A percentile compares a stretch with the other conserved stretches of the same genome.
Evolutionary conservation across 2,329 filamentous ascomycete species (phyloP).

Genomic region (Onygenales sp.): DNA sequence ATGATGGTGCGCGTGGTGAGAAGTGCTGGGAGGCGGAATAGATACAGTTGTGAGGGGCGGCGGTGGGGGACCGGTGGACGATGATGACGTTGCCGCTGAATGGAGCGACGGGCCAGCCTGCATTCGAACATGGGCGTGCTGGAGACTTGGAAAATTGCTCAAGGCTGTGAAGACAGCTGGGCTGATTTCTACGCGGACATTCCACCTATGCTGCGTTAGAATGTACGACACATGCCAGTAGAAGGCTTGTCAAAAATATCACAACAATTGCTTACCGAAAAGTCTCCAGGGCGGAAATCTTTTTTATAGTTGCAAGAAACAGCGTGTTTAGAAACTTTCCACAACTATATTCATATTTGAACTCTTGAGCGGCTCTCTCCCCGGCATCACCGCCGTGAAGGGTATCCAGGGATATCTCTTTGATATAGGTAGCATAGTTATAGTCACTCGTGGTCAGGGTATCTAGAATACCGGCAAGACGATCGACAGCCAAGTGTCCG

Average conservation of each 20-base stretch:
- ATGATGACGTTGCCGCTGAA: conserved; percentile 30
- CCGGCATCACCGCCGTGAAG: conserved; percentile 42
- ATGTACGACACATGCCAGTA: background rate
- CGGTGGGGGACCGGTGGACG: conserved; percentile 5
- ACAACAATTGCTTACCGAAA: conserved; percentile 36
- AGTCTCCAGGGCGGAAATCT: conserved; percentile 45
- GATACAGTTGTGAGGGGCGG: conserved; percentile 12
- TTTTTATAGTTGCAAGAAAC: conserved; percentile 47
- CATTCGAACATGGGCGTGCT: conserved; percentile 49
- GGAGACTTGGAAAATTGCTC: conserved; percentile 44
- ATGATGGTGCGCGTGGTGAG: conserved; percentile 13
- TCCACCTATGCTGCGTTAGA: conserved; percentile 42
- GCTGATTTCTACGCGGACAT: conserved; percentile 54
- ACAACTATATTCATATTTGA: conserved; percentile 46
- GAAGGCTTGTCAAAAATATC: background rate
- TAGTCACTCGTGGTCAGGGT: conserved; percentile 56
- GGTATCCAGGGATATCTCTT: conserved; percentile 48
- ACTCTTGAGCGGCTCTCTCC: conserved; percentile 45
- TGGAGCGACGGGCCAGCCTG: conserved; percentile 50
- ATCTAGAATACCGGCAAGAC: conserved; percentile 49
- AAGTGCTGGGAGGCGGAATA: conserved; percentile 7
- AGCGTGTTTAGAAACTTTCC: conserved; percentile 58
- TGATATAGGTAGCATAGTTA: conserved; percentile 51
- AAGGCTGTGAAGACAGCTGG: conserved; percentile 48
- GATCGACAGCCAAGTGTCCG: conserved; percentile 47